These are phyloP conservation scores for Hibiscus syriacus DNA, from an alignment of 345 rosid species.

Conservation along the genomic window DNA sequence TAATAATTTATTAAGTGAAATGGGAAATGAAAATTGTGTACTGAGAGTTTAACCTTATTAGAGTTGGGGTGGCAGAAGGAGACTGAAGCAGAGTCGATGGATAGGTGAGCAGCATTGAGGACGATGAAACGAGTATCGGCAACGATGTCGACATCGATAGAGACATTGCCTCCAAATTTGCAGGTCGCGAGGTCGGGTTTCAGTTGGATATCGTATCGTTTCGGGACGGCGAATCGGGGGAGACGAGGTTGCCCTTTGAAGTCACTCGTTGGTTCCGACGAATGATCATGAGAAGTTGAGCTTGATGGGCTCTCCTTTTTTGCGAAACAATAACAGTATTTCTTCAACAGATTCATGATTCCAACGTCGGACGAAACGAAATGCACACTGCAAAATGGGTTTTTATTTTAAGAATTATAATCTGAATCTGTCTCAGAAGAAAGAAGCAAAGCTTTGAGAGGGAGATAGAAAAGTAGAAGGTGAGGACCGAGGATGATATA, in stretches of 20 bases:
- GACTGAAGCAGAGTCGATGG: slow-evolving; percentile 38
- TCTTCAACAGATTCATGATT: background rate
- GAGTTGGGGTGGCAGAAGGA: slow-evolving; percentile 35
- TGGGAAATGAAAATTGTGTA: background rate
- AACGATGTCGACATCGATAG: slow-evolving; percentile 53
- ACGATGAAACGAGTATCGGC: slow-evolving; percentile 58
- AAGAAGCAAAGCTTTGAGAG: background rate
- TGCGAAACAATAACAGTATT: background rate
- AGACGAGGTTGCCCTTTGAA: slow-evolving; percentile 86
- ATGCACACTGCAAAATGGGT: too few species aligned
- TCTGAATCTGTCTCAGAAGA: background rate
- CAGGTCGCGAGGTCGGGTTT: slow-evolving; percentile 72
- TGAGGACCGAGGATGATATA: background rate
- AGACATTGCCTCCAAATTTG: slow-evolving; percentile 59
- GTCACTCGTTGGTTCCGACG: slow-evolving; percentile 36
- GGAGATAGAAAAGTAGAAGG: background rate
- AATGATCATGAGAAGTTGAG: background rate
- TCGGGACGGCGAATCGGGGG: slow-evolving; percentile 77
- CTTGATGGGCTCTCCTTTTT: background rate
- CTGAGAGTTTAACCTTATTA: slow-evolving; percentile 38
- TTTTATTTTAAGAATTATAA: too few species aligned
- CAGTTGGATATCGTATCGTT: slow-evolving; percentile 63
- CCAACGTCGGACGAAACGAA: background rate
- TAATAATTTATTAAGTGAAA: background rate
- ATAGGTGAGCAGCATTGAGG: slow-evolving; percentile 84